Evolutionary conservation across 2,329 filamentous ascomycete genomes (phyloP), one percentile per base, ranked within the genome.

Genomic region (Xylaria sp.): DNA sequence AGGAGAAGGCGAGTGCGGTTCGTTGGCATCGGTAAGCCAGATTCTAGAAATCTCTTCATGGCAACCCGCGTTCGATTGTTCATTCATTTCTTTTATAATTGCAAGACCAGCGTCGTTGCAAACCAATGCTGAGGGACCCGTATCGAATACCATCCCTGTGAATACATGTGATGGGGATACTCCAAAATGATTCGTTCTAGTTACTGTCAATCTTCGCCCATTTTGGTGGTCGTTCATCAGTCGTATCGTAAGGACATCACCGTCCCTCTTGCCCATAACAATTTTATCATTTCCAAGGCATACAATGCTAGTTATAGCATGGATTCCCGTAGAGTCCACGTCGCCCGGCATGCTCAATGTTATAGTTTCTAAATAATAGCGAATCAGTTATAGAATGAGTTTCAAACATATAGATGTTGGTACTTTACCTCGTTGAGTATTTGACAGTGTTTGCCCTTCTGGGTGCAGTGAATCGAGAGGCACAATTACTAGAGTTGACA

Each of bases 21-120:
- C 82, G 40, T 80, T 81, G 1, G 81, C 81, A 72, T 89, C 85
- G 2, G 85, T 85, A 1, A 85, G 80, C 82, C 85, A 88, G 15
- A 90, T 80, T 56, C 80, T 80, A 13, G 81, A 77, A 67, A 82
- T 86, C 2, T 77, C 76, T 57, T 79, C 77, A 62, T 84, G 85
- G 26, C 69, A 76, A 6, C 70, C 33, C 57, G 60, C 53, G 59
- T 59, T 23, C 44, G 20, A 20, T 33, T 64, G 38, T 26, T 53
- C 48, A 53, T 59, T 48, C 9, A 59, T 63, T 42, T 67, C 69
- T n/a, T 66, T 74, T 72, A 79, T 74, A 9, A 76, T 65, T 5
- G 71, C 71, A 42, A 78, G 69, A 9, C 74, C 74, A 5, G 70
- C 66, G 66, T 77, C 71, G 36, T 81, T 77, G 23, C 80, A 79